Evolutionary conservation across 495 filamentous ascomycete species (phyloP), one percentile per base, ranked within the genome.

Genomic region (Pyronema omphalodes): DNA sequence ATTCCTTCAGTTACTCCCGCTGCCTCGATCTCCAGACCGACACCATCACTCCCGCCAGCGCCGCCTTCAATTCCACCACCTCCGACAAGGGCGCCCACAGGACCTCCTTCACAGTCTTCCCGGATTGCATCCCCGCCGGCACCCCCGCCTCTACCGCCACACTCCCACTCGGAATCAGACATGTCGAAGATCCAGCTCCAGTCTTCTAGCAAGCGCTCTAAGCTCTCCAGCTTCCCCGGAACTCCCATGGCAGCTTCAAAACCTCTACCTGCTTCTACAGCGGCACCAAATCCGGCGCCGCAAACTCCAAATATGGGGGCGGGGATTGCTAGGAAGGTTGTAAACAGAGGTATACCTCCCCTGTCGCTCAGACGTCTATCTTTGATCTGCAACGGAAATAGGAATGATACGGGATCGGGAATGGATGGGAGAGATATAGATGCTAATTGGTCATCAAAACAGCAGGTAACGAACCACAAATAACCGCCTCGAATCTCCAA

Each of bases 111-210:
- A 3, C 44, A 34, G 2, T 12, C 35, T 17, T 35, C 9, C 8
- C 37, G 47, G 7, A 18, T 14, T n/a, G 23, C 15, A 9, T 53
- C 52, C 19, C 56, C 41, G 1, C 58, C 44, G 17, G 52, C 52
- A 17, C 44, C 37, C 6, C 36, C 19, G 9, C 46, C 35, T 19
- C 7, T 12, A 9, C 6, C 23, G 9, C 12, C 15, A 54, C n/a
- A 44, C 19, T 14, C 9, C n/a, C 33, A 8, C 11, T 29, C 7
- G 14, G 34, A 8, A n/a, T 44, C 15, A 14, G 44, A 9, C 18
- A 29, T 23, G 11, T 39, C 33, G 47, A 52, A 9, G 61, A 55
- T 40, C n/a, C 35, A 40, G 14, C 43, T 53, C 12, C 12, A 37
- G n/a, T 43, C 51, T 14, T 14, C 51, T 2, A 18, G 8, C 15